Conservation (phyloP, 441 rosid species). For the Populus hybrid region DNA sequence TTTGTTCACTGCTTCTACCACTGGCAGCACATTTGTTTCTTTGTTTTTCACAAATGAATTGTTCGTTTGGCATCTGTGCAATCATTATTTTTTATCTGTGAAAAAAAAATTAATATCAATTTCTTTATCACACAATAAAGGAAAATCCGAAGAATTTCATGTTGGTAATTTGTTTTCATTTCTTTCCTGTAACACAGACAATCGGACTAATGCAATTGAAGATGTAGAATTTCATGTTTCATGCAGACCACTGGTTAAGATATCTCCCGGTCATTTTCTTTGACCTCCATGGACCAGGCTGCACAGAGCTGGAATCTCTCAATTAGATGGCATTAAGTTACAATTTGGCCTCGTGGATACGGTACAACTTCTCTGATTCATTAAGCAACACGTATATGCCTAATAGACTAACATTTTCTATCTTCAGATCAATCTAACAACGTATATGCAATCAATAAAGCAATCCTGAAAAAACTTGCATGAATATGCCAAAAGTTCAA, state of each 20-base stretch:
- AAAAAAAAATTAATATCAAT: too few relatives aligned
- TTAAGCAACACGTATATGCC: conserved; percentile 16
- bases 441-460: neutral
- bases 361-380: conserved; percentile 12
- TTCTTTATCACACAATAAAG: neutral
- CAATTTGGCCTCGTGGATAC: too few relatives aligned
- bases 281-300: neutral
- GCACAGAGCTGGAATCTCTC: neutral
- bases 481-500: conserved; percentile 2
- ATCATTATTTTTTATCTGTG: too few relatives aligned
- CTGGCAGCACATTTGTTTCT: too few relatives aligned
- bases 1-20: too few relatives aligned
- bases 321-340: neutral
- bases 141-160: neutral
- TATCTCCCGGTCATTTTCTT: neutral
- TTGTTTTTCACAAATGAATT: too few relatives aligned
- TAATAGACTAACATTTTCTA: conserved; percentile 19
- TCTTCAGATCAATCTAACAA: neutral
- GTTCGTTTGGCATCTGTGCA: too few relatives aligned
- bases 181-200: neutral
- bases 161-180: too few relatives aligned
- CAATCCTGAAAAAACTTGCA: too few relatives aligned
- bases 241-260: neutral
- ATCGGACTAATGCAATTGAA: neutral
- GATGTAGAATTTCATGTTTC: neutral